These are phyloP conservation scores for Pseudocercospora eumusae DNA, from an alignment of 2,329 filamentous ascomycete species.

Conservation along the genomic window DNA sequence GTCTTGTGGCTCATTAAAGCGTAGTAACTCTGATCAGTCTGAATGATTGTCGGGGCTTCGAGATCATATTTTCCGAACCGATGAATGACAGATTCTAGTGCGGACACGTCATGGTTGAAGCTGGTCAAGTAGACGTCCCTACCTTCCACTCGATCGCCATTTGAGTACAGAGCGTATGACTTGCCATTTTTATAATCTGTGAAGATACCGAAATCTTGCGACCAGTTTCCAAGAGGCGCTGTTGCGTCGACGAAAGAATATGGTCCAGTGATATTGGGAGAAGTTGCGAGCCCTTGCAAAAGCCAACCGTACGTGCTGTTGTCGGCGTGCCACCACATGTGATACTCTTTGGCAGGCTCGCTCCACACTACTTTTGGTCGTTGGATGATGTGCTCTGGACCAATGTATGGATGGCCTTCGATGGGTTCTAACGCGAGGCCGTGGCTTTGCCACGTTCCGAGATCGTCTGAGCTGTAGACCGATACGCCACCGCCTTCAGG, in stretches of 20 bases:
- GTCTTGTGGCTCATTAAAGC: slow-evolving; percentile 65
- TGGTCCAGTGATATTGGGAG: slow-evolving; percentile 56
- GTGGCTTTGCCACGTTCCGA: slow-evolving; percentile 61
- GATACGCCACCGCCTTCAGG: slow-evolving; percentile 62
- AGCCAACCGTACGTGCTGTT: slow-evolving; percentile 59
- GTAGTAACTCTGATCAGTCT: slow-evolving; percentile 62
- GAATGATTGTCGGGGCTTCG: slow-evolving; percentile 62
- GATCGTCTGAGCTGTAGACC: slow-evolving; percentile 62
- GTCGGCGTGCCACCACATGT: slow-evolving; percentile 65
- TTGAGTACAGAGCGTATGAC: slow-evolving; percentile 61
- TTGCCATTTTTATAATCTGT: slow-evolving; percentile 60
- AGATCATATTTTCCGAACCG: slow-evolving; percentile 62
- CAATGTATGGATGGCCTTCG: slow-evolving; percentile 58
- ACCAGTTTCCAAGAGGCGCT: slow-evolving; percentile 62
- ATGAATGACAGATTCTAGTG: slow-evolving; percentile 55
- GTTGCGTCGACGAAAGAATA: slow-evolving; percentile 58
- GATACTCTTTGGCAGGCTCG: slow-evolving; percentile 56
- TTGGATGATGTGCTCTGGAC: slow-evolving; percentile 60
- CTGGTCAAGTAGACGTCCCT: slow-evolving; percentile 60
- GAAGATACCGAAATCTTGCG: slow-evolving; percentile 63
- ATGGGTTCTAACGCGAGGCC: slow-evolving; percentile 60
- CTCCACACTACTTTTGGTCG: slow-evolving; percentile 64
- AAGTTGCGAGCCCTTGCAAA: slow-evolving; percentile 58
- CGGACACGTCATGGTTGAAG: slow-evolving; percentile 56
- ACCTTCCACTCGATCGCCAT: slow-evolving; percentile 57